Conservation (phyloP, 352 stramenopile genomes). For the Pythium rhizo-oryzae region DNA sequence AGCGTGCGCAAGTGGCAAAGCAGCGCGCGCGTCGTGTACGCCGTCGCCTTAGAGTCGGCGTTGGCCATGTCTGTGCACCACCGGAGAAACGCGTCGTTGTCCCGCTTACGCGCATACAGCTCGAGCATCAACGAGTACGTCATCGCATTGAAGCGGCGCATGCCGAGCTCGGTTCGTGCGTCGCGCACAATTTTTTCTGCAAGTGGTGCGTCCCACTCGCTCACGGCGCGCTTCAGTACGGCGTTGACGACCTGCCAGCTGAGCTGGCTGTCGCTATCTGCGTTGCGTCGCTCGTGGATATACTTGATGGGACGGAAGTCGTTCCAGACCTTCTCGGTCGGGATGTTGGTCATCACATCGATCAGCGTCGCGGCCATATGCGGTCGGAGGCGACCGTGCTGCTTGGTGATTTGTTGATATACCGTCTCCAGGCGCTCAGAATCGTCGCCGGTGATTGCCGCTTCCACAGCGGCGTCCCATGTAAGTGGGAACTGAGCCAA, state of each 20-base stretch:
- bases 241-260: constrained; percentile 60
- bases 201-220: constrained; percentile 48
- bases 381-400: constrained; percentile 47
- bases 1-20: constrained; percentile 49
- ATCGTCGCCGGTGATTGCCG: constrained; percentile 51
- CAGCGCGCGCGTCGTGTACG: constrained; percentile 60
- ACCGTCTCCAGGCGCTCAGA: constrained; percentile 44
- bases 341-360: constrained; percentile 41
- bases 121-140: constrained; percentile 75
- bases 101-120: constrained; percentile 50
- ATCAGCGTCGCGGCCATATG: constrained; percentile 52
- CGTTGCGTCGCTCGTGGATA: constrained; percentile 38
- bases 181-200: constrained; percentile 59
- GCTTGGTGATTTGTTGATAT: constrained; percentile 47
- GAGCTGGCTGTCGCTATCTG: constrained; percentile 5
- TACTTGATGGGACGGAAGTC: constrained; percentile 51
- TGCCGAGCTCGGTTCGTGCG: constrained; percentile 37
- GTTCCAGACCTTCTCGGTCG: constrained; percentile 54
- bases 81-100: constrained; percentile 46
- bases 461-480: constrained; percentile 69
- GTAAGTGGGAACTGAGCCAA: constrained; percentile 49
- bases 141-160: constrained; percentile 62
- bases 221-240: constrained; percentile 57
- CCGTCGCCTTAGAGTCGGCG: constrained; percentile 41
- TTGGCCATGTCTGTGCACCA: constrained; percentile 57